phyloP scores from a whole-genome alignment of 1,139 yeast species.

The Taphrina pruni region DNA sequence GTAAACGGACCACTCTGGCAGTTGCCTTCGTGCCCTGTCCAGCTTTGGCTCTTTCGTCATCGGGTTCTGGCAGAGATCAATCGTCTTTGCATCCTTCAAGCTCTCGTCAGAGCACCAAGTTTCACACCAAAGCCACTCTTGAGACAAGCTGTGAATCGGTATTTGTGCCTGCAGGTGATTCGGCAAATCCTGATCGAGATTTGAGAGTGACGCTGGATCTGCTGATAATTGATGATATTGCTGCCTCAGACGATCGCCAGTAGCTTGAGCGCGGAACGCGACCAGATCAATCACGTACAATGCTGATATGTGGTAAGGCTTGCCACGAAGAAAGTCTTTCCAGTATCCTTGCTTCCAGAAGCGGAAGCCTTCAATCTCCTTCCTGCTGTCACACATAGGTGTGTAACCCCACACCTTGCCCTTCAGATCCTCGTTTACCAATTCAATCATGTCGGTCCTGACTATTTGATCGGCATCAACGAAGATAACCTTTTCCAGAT shows the following conservation, averaged over 20 bases:
- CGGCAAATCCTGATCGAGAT: conserved; percentile 89
- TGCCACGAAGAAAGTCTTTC: conserved; percentile 64
- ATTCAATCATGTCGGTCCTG: conserved; percentile 72
- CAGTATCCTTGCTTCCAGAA: conserved; percentile 97
- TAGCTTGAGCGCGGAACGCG: conserved; percentile 66
- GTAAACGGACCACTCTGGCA: conserved; percentile 77
- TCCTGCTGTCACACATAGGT: conserved; percentile 84
- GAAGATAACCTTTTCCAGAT: conserved; percentile 74
- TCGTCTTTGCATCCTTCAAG: conserved; percentile 68
- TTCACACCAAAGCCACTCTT: conserved; percentile 92
- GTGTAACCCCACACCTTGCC: conserved; percentile 86
- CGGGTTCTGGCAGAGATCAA: conserved; percentile 84
- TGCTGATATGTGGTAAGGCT: conserved; percentile 79
- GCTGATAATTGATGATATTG: conserved; percentile 83
- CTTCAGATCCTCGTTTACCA: conserved; percentile 67
- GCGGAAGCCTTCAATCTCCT: conserved; percentile 81
- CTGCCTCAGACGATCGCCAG: conserved; percentile 81
- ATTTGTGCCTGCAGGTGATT: conserved; percentile 75
- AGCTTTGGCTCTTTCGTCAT: conserved; percentile 76
- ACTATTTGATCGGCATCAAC: conserved; percentile 86
- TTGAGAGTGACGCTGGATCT: conserved; percentile 78
- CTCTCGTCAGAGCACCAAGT: conserved; percentile 84
- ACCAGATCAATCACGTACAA: conserved; percentile 78
- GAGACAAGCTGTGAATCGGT: conserved; percentile 74
- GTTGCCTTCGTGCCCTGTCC: conserved; percentile 72